A percentile compares a stretch with the other conserved stretches of the same genome.
Conservation (phyloP, 2,329 filamentous ascomycete genomes). For the Fusarium tuaranense region DNA sequence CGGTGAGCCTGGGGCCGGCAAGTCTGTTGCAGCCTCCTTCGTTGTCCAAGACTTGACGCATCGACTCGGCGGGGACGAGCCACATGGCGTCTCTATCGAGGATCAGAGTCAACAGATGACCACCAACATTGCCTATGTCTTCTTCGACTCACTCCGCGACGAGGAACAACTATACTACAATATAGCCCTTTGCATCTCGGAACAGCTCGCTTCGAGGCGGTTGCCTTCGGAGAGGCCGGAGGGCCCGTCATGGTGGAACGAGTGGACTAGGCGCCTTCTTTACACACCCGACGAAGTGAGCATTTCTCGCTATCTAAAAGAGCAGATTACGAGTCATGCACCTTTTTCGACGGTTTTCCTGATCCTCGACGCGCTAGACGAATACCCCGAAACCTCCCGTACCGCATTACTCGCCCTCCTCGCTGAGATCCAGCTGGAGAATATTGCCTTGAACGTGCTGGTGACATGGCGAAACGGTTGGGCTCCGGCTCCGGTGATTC, state of each 20-base stretch:
- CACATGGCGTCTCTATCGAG: background rate
- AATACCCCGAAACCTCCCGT: background rate
- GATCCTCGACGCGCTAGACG: background rate
- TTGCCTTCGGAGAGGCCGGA: background rate
- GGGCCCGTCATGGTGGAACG: background rate
- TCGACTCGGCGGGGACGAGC: background rate
- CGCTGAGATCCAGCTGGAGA: background rate
- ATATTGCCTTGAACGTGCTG: background rate
- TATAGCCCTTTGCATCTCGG: background rate
- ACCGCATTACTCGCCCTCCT: background rate
- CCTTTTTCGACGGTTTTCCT: background rate
- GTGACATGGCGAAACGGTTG: background rate
- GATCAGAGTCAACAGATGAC: background rate
- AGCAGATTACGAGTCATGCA: background rate
- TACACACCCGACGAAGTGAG: background rate
- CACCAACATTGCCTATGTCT: background rate
- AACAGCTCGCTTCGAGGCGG: background rate
- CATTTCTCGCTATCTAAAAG: background rate
- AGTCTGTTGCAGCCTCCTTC: background rate
- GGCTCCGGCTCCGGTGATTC: background rate
- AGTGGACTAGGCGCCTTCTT: background rate
- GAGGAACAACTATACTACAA: background rate
- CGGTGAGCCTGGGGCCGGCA: background rate
- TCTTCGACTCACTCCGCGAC: background rate
- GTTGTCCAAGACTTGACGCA: background rate